Conservation (phyloP, 1,284 basidiomycete genomes). For the Moniliella sp. region DNA sequence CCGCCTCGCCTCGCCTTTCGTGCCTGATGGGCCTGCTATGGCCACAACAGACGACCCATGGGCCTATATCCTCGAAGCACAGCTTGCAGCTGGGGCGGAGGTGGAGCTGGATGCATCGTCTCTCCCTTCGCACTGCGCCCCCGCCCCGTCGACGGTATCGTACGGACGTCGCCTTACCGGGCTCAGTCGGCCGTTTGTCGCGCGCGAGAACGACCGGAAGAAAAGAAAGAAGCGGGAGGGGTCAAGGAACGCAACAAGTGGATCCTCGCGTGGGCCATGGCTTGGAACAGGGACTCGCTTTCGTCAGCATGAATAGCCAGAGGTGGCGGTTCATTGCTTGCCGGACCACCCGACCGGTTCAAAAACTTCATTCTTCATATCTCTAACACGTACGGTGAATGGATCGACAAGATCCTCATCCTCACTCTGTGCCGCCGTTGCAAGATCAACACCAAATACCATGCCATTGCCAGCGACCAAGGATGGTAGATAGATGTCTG, state of each 20-base stretch:
- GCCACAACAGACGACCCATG: slow-evolving; percentile 5
- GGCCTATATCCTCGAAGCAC: neutral
- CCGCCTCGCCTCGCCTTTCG: neutral
- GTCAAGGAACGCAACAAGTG: slow-evolving; percentile 9
- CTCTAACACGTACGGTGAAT: no score
- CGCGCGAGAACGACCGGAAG: slow-evolving; percentile 1
- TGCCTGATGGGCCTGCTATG: neutral
- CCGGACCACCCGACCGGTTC: no score
- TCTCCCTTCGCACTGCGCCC: no score
- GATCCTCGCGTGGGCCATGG: slow-evolving; percentile 9
- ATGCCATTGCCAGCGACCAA: no score
- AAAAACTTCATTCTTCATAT: no score
- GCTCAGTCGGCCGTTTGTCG: slow-evolving; percentile 3
- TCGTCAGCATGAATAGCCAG: no score
- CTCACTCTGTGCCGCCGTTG: no score
- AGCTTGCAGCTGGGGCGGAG: slow-evolving; percentile 2
- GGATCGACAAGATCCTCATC: no score
- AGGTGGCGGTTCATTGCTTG: no score
- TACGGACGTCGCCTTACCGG: slow-evolving; percentile 2
- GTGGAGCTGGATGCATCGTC: neutral
- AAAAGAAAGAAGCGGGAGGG: slow-evolving; percentile 6
- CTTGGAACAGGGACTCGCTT: slow-evolving; percentile 4
- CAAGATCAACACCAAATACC: no score
- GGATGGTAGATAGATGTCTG: no score
- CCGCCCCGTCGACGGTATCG: neutral